Percentiles rank a stretch among this genome's conserved stretches.
phyloP scores from a whole-genome alignment of 768 basidiomycete genomes.

The Amanita brunnescens region DNA sequence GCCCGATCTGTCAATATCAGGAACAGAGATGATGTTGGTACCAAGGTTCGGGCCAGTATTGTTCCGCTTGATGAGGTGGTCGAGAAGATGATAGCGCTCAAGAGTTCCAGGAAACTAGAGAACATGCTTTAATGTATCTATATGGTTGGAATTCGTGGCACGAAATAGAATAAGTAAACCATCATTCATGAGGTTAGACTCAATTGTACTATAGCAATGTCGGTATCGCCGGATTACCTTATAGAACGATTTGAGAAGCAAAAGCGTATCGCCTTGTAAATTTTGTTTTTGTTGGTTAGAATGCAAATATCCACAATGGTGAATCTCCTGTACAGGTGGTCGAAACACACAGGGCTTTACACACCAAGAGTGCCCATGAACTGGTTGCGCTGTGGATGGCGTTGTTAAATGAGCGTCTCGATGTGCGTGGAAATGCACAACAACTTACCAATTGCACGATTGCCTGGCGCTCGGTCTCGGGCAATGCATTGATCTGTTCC shows the following conservation, averaged over 20 bases:
- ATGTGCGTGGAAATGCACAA: background rate
- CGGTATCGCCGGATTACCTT: background rate
- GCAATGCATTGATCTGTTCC: slow-evolving; percentile 77
- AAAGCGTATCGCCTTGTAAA: background rate
- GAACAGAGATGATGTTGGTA: slow-evolving; percentile 89
- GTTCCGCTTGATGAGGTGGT: slow-evolving; percentile 63
- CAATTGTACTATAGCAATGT: background rate
- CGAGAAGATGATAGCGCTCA: slow-evolving; percentile 63
- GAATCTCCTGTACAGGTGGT: background rate
- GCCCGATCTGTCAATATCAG: slow-evolving; percentile 86
- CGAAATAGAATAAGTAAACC: background rate
- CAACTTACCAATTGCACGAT: slow-evolving; percentile 68
- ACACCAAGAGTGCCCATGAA: slow-evolving; percentile 26
- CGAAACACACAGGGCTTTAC: background rate
- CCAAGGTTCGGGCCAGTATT: slow-evolving; percentile 73
- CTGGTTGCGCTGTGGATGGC: slow-evolving; percentile 24
- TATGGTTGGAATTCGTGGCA: background rate
- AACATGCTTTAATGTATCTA: slow-evolving; percentile 27
- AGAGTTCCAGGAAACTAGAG: slow-evolving; percentile 36
- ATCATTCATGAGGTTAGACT: background rate
- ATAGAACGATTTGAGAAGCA: background rate
- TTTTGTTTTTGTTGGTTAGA: background rate
- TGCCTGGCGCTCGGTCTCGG: slow-evolving; percentile 68
- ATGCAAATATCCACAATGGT: background rate
- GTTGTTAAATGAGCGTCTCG: background rate